A percentile compares a stretch with the other conserved stretches of the same genome.
These are phyloP conservation scores for Tetracladium setigerum DNA, from an alignment of 495 filamentous ascomycete genomes.

Conservation along the genomic window DNA sequence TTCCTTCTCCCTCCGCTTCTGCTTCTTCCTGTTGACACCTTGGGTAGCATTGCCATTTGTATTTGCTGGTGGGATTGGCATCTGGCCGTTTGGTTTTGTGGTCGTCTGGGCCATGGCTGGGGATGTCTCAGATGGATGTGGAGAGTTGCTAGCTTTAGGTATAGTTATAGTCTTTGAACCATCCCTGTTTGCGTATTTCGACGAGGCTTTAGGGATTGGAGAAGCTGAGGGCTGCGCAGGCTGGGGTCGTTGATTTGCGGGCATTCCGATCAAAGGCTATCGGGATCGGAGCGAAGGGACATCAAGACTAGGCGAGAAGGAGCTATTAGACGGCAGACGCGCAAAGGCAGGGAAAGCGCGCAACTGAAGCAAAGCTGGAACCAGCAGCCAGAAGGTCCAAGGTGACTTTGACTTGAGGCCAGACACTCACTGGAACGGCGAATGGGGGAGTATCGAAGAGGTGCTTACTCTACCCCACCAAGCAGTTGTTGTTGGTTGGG, in stretches of 20 bases:
- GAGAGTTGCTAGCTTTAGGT: conserved; percentile 45
- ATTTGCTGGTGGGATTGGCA: conserved; percentile 4
- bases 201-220: conserved; percentile 36
- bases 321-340: too few relatives aligned
- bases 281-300: neutral
- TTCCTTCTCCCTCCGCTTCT: conserved; percentile 73
- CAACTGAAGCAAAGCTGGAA: too few relatives aligned
- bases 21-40: conserved; percentile 82
- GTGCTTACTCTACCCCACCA: conserved; percentile 19
- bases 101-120: conserved; percentile 37
- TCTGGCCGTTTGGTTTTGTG: conserved; percentile 19
- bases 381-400: too few relatives aligned
- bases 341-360: too few relatives aligned
- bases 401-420: neutral
- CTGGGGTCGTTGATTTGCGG: conserved; percentile 40
- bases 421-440: conserved; percentile 13
- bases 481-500: conserved; percentile 8
- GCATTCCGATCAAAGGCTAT: conserved; percentile 34
- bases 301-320: neutral
- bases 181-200: conserved; percentile 58
- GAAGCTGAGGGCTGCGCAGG: conserved; percentile 29
- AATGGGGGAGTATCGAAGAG: conserved; percentile 2
- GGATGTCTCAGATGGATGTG: conserved; percentile 36
- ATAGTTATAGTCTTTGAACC: conserved; percentile 61
- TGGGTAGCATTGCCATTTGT: conserved; percentile 17